These are phyloP conservation scores for Clonostachys sp. DNA, from an alignment of 2,329 filamentous ascomycete species.

Conservation along the genomic window DNA sequence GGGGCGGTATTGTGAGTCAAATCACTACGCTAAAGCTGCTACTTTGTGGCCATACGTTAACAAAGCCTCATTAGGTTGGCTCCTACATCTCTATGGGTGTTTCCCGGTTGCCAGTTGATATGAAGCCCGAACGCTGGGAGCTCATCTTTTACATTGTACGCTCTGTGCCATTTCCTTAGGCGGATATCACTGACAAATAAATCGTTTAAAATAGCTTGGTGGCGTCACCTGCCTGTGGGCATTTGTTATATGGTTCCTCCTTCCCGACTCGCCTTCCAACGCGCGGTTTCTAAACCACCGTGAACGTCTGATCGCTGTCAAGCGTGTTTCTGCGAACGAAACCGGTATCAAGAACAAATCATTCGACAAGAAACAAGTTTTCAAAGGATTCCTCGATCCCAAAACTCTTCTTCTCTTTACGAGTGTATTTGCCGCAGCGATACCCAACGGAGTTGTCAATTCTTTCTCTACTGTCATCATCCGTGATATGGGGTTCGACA, in stretches of 20 bases:
- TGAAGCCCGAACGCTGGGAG: conserved; percentile 7
- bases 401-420: conserved; percentile 15
- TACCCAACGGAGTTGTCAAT: conserved; percentile 6
- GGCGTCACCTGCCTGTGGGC: conserved; percentile 24
- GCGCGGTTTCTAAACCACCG: conserved; percentile 18
- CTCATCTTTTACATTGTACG: conserved; percentile 21
- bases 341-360: conserved; percentile 26
- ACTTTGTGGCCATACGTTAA: too few relatives aligned
- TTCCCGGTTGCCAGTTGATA: conserved; percentile 14
- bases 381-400: conserved; percentile 17
- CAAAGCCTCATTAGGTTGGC: conserved; percentile 5
- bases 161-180: neutral
- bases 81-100: conserved; percentile 25
- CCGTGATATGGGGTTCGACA: conserved; percentile 4
- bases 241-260: conserved; percentile 17
- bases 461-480: conserved; percentile 6
- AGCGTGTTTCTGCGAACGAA: conserved; percentile 20
- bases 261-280: conserved; percentile 23
- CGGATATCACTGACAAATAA: too few relatives aligned
- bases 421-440: conserved; percentile 3
- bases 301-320: conserved; percentile 19
- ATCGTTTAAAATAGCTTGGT: conserved; percentile 10
- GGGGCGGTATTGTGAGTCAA: conserved; percentile 13
- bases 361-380: conserved; percentile 18
- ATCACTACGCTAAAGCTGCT: too few relatives aligned